A percentile compares a stretch with the other conserved stretches of the same genome.
These are phyloP conservation scores for grape (Vitis vinifera) DNA, from an alignment of 164 flowering plant genomes.

Conservation along the genomic window DNA sequence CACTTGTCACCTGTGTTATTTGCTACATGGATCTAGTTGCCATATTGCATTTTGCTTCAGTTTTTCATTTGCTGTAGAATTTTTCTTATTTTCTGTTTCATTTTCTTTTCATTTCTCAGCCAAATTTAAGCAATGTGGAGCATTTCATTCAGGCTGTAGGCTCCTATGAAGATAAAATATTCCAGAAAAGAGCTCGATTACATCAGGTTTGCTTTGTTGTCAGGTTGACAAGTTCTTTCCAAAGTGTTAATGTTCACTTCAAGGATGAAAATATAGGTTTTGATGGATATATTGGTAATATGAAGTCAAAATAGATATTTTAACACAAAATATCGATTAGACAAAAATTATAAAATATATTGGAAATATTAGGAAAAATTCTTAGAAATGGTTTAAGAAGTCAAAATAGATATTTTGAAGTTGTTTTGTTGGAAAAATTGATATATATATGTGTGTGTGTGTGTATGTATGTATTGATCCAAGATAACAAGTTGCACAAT, in stretches of 20 bases:
- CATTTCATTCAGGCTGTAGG: constrained; percentile 95
- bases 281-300: background rate
- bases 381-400: too few species aligned
- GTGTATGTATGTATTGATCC: too few species aligned
- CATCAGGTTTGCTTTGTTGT: constrained; percentile 58
- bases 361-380: too few species aligned
- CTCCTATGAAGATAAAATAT: constrained; percentile 87
- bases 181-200: constrained; percentile 84
- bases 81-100: background rate
- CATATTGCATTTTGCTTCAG: background rate
- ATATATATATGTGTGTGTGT: too few species aligned
- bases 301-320: too few species aligned
- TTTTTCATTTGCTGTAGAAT: background rate
- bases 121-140: constrained; percentile 75
- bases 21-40: background rate
- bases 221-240: too few species aligned
- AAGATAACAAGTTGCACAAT: too few species aligned
- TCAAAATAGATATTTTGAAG: too few species aligned
- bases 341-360: too few species aligned
- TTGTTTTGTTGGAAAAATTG: too few species aligned
- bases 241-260: too few species aligned
- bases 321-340: too few species aligned
- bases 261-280: background rate
- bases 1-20: background rate
- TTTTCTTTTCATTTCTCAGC: constrained; percentile 43